Conservation (phyloP, 495 filamentous ascomycete genomes). For the Aspergillus wentii region DNA sequence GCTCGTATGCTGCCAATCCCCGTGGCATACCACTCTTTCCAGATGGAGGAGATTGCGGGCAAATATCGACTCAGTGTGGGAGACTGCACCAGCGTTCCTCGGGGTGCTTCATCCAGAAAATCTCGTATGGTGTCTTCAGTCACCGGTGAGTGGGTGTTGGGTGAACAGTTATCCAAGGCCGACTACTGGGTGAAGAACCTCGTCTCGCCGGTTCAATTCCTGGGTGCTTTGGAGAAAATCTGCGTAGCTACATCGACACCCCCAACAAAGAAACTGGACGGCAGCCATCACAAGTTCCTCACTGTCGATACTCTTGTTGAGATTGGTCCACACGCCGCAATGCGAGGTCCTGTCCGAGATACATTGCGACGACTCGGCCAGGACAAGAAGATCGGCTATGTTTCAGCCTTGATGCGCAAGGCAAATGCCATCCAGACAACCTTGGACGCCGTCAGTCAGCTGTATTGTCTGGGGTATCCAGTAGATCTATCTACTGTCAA, state of each 20-base stretch:
- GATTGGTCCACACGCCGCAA: constrained; percentile 60
- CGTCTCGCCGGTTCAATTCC: constrained; percentile 39
- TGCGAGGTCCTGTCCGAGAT: constrained; percentile 44
- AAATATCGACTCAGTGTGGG: constrained; percentile 26
- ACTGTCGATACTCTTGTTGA: constrained; percentile 48
- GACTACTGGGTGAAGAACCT: constrained; percentile 46
- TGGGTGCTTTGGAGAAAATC: constrained; percentile 21
- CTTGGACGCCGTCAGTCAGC: constrained; percentile 16
- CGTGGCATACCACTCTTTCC: constrained; percentile 40
- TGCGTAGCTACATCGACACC: neutral
- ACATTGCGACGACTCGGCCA: constrained; percentile 19
- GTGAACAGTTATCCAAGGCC: constrained; percentile 15
- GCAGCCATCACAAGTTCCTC: too few relatives aligned
- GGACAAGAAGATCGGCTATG: constrained; percentile 13
- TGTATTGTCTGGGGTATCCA: constrained; percentile 18
- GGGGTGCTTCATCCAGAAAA: constrained; percentile 20
- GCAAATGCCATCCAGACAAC: constrained; percentile 15
- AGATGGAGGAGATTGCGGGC: constrained; percentile 31
- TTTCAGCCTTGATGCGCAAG: constrained; percentile 19
- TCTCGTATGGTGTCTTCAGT: constrained; percentile 32
- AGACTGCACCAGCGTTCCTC: constrained; percentile 16
- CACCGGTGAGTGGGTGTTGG: constrained; percentile 9
- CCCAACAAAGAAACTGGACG: too few relatives aligned
- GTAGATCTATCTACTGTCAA: constrained; percentile 22
- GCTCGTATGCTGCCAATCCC: constrained; percentile 34